These are phyloP conservation scores for Blastocrithidia nonstop DNA, from an alignment of 208 protist species.

Conservation along the genomic window DNA sequence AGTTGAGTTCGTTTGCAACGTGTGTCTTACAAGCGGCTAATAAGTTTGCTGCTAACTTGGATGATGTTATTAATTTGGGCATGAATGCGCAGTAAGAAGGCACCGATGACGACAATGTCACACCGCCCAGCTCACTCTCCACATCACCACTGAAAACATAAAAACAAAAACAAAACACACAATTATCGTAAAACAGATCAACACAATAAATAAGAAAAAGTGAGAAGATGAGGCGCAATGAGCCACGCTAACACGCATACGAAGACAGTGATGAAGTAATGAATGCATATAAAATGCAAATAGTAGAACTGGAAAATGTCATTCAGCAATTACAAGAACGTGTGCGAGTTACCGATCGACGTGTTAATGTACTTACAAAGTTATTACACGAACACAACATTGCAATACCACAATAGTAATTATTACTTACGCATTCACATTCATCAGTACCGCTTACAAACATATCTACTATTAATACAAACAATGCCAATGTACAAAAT, in stretches of 20 bases:
- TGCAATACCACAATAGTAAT: slow-evolving; percentile 6
- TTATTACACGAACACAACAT: slow-evolving; percentile 13
- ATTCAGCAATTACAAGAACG: slow-evolving; percentile 46
- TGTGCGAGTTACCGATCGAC: slow-evolving; percentile 16
- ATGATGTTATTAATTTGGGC: not conserved
- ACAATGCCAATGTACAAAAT: too few relatives aligned
- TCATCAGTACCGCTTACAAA: too few relatives aligned
- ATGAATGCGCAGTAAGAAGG: not conserved
- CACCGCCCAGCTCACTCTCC: too few relatives aligned
- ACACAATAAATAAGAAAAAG: too few relatives aligned
- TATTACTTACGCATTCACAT: not conserved
- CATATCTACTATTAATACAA: too few relatives aligned
- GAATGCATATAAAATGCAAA: slow-evolving; percentile 5
- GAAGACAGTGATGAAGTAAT: slow-evolving; percentile 1
- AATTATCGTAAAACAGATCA: slow-evolving; percentile 2
- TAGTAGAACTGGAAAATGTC: slow-evolving; percentile 23
- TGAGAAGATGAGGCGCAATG: too few relatives aligned
- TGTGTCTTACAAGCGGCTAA: not conserved
- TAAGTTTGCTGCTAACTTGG: not conserved
- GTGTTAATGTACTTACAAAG: slow-evolving; percentile 12
- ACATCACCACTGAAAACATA: too few relatives aligned
- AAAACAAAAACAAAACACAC: slow-evolving; percentile 9
- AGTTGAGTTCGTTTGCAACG: not conserved
- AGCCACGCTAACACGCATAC: not conserved
- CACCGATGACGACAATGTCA: slow-evolving; percentile 6